phyloP scores from a whole-genome alignment of 192 early-diverging fungal genomes.

The Linnemannia schmuckeri region DNA sequence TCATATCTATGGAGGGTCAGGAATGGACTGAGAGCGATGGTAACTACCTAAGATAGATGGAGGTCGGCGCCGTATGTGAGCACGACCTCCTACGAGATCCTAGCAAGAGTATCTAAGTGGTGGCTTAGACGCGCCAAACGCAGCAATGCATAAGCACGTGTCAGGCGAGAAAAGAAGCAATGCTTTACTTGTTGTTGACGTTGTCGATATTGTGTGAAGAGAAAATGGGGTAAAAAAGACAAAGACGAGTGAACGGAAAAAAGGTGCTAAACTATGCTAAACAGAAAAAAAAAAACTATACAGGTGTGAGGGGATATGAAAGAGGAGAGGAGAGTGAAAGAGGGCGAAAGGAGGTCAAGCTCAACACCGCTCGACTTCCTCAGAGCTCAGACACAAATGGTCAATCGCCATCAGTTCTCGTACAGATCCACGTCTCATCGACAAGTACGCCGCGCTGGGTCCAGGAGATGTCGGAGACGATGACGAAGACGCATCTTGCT shows the following conservation, averaged over 20 bases:
- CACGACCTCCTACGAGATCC: too few species aligned
- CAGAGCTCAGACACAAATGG: constrained; percentile 47
- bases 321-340: not conserved
- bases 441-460: constrained; percentile 34
- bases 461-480: not conserved
- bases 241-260: not conserved
- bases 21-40: too few species aligned
- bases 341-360: not conserved
- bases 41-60: too few species aligned
- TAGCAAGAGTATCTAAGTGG: too few species aligned
- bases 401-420: constrained; percentile 55
- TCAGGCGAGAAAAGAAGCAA: not conserved
- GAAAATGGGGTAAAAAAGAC: not conserved
- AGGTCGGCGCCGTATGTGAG: too few species aligned
- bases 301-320: not conserved
- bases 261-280: constrained; percentile 1
- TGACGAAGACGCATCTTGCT: not conserved
- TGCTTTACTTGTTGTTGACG: too few species aligned
- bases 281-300: not conserved
- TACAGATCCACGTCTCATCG: constrained; percentile 42
- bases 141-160: too few species aligned
- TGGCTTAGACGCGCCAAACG: too few species aligned
- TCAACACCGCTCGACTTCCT: constrained; percentile 43
- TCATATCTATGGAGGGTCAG: too few species aligned
- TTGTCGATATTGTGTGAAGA: not conserved